Evolutionary conservation across 2,329 filamentous ascomycete species (phyloP).

Genomic region (Aureobasidium sp.): DNA sequence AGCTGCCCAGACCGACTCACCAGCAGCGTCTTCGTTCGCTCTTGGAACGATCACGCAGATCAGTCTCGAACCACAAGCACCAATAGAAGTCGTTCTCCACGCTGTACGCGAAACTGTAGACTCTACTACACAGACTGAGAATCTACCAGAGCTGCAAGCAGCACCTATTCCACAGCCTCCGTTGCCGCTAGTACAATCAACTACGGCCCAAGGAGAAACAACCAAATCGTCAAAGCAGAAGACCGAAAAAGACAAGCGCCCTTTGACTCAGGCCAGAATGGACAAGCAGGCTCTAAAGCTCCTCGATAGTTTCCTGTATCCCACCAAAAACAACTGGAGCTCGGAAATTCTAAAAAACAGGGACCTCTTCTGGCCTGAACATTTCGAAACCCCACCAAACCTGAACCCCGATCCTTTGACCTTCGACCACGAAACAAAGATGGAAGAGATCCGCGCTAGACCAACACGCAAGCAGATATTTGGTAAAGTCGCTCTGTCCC

Average conservation of each 20-base stretch:
- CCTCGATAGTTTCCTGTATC: neutral
- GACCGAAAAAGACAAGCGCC: no score
- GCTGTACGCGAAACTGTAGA: neutral
- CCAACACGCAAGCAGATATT: constrained; percentile 29
- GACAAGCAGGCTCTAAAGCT: neutral
- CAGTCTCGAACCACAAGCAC: neutral
- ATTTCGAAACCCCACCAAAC: neutral
- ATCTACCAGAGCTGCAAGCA: neutral
- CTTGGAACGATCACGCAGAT: neutral
- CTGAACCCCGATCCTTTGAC: neutral
- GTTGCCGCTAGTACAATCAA: neutral
- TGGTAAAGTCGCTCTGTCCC: constrained; percentile 15
- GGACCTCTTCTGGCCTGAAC: neutral
- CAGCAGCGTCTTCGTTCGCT: neutral
- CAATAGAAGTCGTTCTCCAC: neutral
- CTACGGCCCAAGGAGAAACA: neutral
- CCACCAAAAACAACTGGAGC: neutral
- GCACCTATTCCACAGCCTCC: neutral
- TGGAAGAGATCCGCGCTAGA: constrained; percentile 33
- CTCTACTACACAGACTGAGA: neutral
- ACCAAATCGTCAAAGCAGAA: no score
- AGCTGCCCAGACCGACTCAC: neutral
- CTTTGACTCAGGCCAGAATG: neutral
- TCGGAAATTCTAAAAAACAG: neutral
- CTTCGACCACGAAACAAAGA: neutral